Conservation (phyloP, 371 early-diverging fungal species). For the Rhizopus microsporus region DNA sequence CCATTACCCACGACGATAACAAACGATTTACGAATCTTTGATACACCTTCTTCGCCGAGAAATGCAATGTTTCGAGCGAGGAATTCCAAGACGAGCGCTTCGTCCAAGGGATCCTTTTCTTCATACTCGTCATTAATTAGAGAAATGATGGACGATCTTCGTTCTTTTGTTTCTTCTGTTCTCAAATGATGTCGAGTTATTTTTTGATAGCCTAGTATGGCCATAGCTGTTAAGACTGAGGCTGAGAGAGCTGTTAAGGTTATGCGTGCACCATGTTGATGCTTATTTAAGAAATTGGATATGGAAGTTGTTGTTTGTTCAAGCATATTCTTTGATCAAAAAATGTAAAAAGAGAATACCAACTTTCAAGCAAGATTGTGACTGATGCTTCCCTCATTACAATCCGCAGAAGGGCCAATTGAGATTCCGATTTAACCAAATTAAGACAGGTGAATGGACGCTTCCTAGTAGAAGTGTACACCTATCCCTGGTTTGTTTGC, state of each 20-base stretch:
- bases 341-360: background rate
- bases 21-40: constrained; percentile 70
- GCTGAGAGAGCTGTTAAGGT: constrained; percentile 57
- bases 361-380: too few relatives aligned
- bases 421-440: too few relatives aligned
- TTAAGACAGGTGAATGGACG: too few relatives aligned
- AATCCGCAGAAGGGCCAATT: too few relatives aligned
- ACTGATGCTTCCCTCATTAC: too few relatives aligned
- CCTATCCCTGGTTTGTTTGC: too few relatives aligned
- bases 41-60: constrained; percentile 76
- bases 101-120: constrained; percentile 41
- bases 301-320: background rate
- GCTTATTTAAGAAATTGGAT: constrained; percentile 21
- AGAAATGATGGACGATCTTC: constrained; percentile 16
- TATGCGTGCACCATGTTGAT: constrained; percentile 24
- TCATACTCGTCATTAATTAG: constrained; percentile 13
- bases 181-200: constrained; percentile 29
- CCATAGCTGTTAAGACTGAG: constrained; percentile 57
- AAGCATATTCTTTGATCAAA: background rate
- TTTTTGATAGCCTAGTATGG: constrained; percentile 50
- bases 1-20: constrained; percentile 95
- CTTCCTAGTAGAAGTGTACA: too few relatives aligned
- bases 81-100: constrained; percentile 81
- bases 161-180: constrained; percentile 16
- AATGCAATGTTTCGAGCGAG: constrained; percentile 88